These are phyloP conservation scores for Nigrograna mackinnonii DNA, from an alignment of 2,329 filamentous ascomycete species.

Conservation along the genomic window DNA sequence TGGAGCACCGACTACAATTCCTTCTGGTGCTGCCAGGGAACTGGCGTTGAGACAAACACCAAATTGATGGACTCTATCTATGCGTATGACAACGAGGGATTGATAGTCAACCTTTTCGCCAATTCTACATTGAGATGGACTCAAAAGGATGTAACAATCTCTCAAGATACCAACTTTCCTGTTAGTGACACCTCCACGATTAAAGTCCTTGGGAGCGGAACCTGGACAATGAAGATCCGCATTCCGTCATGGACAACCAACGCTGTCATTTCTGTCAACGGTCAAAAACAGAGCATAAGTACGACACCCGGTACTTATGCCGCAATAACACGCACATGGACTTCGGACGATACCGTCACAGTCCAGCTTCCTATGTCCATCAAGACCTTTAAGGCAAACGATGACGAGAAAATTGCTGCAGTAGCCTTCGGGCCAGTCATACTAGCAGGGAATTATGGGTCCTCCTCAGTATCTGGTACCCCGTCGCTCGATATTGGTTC, in stretches of 20 bases:
- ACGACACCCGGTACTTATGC: slow-evolving; percentile 17
- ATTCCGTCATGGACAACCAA: slow-evolving; percentile 54
- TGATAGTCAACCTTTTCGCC: slow-evolving; percentile 57
- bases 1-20: slow-evolving; percentile 59
- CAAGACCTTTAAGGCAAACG: slow-evolving; percentile 51
- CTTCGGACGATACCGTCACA: slow-evolving; percentile 46
- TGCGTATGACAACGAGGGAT: slow-evolving; percentile 45
- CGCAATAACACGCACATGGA: slow-evolving; percentile 47
- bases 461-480: slow-evolving; percentile 6
- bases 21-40: slow-evolving; percentile 60
- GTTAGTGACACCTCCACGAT: slow-evolving; percentile 45
- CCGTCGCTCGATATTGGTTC: slow-evolving; percentile 19
- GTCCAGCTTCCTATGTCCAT: slow-evolving; percentile 53
- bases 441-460: slow-evolving; percentile 52
- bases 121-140: slow-evolving; percentile 52
- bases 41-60: slow-evolving; percentile 57
- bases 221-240: slow-evolving; percentile 46
- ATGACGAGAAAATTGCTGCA: slow-evolving; percentile 48
- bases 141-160: slow-evolving; percentile 44
- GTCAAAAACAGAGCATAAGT: background rate
- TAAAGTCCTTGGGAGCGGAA: slow-evolving; percentile 37
- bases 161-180: slow-evolving; percentile 51
- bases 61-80: slow-evolving; percentile 59
- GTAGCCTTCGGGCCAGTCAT: slow-evolving; percentile 53
- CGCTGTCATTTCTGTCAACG: background rate